Conservation (phyloP, 371 early-diverging fungal genomes). For the Batkoa obscura region DNA sequence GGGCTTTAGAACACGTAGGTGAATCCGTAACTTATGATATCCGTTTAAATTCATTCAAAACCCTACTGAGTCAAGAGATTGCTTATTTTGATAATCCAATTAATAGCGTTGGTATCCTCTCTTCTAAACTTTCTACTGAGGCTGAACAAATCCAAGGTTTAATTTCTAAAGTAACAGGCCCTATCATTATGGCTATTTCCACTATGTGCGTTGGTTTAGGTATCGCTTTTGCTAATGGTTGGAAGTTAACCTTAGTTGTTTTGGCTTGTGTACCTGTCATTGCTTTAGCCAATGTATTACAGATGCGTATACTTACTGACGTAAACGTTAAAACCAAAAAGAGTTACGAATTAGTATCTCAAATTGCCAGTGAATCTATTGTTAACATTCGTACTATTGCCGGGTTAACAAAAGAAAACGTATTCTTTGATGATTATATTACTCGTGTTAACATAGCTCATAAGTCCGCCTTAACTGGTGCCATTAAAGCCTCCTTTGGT, state of each 20-base stretch:
- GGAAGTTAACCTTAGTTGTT: conserved; percentile 47
- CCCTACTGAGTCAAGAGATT: conserved; percentile 41
- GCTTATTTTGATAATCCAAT: conserved; percentile 51
- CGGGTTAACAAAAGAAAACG: conserved; percentile 53
- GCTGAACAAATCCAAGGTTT: conserved; percentile 37
- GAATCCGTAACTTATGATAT: conserved; percentile 38
- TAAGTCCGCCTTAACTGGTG: conserved; percentile 21
- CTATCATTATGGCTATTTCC: conserved; percentile 4
- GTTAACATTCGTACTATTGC: conserved; percentile 70
- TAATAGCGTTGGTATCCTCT: conserved; percentile 58
- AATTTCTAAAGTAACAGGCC: conserved; percentile 9
- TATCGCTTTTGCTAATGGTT: conserved; percentile 37
- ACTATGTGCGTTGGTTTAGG: conserved; percentile 9
- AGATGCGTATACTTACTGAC: conserved; percentile 38
- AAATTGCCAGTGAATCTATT: conserved; percentile 65
- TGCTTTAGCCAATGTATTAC: conserved; percentile 5
- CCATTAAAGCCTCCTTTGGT: conserved; percentile 21
- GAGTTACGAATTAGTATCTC: conserved; percentile 56
- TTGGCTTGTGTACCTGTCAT: conserved; percentile 25
- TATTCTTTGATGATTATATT: conserved; percentile 38
- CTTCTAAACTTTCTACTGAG: conserved; percentile 62
- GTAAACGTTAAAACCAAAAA: conserved; percentile 1
- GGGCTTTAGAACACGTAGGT: conserved; percentile 23
- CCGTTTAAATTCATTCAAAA: conserved; percentile 25
- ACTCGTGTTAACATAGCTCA: conserved; percentile 26